phyloP scores from a whole-genome alignment of 805 yeast species.

The Danielozyma ontarioensis region DNA sequence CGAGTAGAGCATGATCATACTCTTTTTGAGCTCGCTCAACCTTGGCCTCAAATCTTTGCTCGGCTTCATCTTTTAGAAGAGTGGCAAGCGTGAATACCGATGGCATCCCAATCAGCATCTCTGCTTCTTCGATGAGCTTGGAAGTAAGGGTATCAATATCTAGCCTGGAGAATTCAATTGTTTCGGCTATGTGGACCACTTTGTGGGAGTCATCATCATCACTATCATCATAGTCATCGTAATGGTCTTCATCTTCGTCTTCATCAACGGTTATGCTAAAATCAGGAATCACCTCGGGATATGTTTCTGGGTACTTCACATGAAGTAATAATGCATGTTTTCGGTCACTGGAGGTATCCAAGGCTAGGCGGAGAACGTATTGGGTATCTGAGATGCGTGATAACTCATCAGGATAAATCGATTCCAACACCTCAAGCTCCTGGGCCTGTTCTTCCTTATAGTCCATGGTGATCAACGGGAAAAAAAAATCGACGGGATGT shows the following conservation, averaged over 20 bases:
- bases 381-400: slow-evolving; percentile 39
- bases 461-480: slow-evolving; percentile 47
- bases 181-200: slow-evolving; percentile 51
- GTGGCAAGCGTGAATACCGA: slow-evolving; percentile 77
- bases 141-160: slow-evolving; percentile 40
- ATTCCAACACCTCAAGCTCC: slow-evolving; percentile 83
- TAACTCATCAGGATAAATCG: slow-evolving; percentile 92
- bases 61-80: slow-evolving; percentile 76
- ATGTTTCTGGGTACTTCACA: slow-evolving; percentile 70
- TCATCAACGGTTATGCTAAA: slow-evolving; percentile 36
- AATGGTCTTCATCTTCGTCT: slow-evolving; percentile 46
- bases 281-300: slow-evolving; percentile 77
- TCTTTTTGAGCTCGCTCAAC: slow-evolving; percentile 48
- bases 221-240: slow-evolving; percentile 28
- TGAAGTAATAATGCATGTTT: slow-evolving; percentile 50
- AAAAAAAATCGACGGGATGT: neutral
- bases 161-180: slow-evolving; percentile 46
- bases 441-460: slow-evolving; percentile 78
- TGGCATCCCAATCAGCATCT: slow-evolving; percentile 86
- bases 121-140: slow-evolving; percentile 55
- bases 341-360: slow-evolving; percentile 65
- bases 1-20: slow-evolving; percentile 54
- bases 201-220: slow-evolving; percentile 23
- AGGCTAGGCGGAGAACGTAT: slow-evolving; percentile 51
- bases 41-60: slow-evolving; percentile 56